Conservation (phyloP, 1,139 yeast genomes). For the Saccharomyces hybrid region DNA sequence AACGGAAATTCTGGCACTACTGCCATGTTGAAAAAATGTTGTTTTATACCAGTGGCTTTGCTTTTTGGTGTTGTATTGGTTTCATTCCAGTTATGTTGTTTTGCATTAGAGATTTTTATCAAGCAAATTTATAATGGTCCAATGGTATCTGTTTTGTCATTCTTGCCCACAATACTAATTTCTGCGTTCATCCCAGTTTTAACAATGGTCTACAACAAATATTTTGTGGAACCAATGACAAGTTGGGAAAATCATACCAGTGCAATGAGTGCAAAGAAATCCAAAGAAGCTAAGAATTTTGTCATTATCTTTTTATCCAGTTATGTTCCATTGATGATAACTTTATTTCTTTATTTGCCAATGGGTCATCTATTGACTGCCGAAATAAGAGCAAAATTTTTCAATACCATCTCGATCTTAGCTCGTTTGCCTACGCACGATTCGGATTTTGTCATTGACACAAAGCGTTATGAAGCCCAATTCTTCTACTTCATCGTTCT, state of each 20-base stretch:
- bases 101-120: conserved; percentile 72
- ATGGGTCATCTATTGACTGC: conserved; percentile 61
- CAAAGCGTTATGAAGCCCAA: conserved; percentile 61
- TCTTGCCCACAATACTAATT: conserved; percentile 69
- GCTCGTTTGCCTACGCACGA: conserved; percentile 2
- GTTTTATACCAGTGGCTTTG: conserved; percentile 65
- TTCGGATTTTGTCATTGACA: conserved; percentile 51
- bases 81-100: conserved; percentile 61
- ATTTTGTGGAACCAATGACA: conserved; percentile 44
- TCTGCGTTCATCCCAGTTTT: conserved; percentile 64
- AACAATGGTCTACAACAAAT: conserved; percentile 52
- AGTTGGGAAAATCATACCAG: conserved; percentile 75
- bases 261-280: conserved; percentile 45
- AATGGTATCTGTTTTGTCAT: conserved; percentile 48
- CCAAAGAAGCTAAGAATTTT: conserved; percentile 65
- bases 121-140: conserved; percentile 86
- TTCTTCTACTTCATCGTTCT: conserved; percentile 72
- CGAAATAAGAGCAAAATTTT: background rate
- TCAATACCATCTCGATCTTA: conserved; percentile 6
- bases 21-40: conserved; percentile 42
- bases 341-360: conserved; percentile 84
- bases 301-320: conserved; percentile 72
- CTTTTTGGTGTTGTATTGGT: conserved; percentile 50
- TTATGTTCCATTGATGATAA: conserved; percentile 75
- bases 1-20: conserved; percentile 9